phyloP scores from a whole-genome alignment of 2,329 filamentous ascomycete species.

The Shiraia sp. region DNA sequence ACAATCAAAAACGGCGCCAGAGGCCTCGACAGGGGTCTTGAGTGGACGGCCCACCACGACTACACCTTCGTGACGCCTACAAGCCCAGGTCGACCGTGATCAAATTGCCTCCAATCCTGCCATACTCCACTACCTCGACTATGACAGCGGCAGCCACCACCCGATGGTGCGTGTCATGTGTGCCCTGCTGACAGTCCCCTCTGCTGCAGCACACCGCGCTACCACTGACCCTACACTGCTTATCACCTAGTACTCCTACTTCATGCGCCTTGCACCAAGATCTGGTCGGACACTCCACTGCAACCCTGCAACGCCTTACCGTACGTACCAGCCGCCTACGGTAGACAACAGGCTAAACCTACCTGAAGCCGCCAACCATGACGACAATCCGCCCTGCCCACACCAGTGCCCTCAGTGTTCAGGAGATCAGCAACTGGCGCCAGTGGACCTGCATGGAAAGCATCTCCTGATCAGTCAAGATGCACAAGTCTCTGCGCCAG shows the following conservation, averaged over 20 bases:
- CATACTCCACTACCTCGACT: conserved; percentile 7
- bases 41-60: conserved; percentile 19
- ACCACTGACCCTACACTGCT: conserved; percentile 16
- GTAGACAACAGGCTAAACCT: conserved; percentile 42
- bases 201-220: conserved; percentile 29
- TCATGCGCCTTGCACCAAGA: too few relatives aligned
- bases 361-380: conserved; percentile 13
- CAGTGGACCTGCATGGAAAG: conserved; percentile 38
- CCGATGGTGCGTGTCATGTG: conserved; percentile 11
- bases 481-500: conserved; percentile 17
- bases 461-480: conserved; percentile 24
- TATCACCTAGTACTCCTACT: too few relatives aligned
- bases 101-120: conserved; percentile 34
- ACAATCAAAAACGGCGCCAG: conserved; percentile 32
- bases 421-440: conserved; percentile 24
- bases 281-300: too few relatives aligned
- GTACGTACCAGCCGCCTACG: conserved; percentile 21
- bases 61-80: conserved; percentile 27
- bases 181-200: conserved; percentile 29
- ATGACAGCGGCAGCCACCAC: conserved; percentile 24
- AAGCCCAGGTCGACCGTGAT: conserved; percentile 21
- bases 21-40: conserved; percentile 27
- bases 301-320: too few relatives aligned
- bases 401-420: conserved; percentile 17
- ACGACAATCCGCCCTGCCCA: conserved; percentile 17